Evolutionary conservation across 2,329 filamentous ascomycete species (phyloP).

Genomic region (Cladosporium austrohemisphaericum): DNA sequence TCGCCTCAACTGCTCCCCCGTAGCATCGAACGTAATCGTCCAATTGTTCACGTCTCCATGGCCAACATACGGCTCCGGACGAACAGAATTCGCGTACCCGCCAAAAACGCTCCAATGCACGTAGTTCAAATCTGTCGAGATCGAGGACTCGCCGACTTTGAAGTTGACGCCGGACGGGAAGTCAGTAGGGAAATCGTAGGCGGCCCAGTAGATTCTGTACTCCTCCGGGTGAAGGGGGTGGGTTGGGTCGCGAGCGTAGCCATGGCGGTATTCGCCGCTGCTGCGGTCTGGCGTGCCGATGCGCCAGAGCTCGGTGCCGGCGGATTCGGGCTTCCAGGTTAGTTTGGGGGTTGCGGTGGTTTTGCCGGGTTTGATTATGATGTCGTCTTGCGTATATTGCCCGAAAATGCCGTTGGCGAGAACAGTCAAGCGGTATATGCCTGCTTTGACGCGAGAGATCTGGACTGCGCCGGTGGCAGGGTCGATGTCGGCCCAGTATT

Average conservation of each 20-base stretch:
- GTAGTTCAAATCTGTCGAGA: conserved; percentile 55
- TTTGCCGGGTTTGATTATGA: conserved; percentile 43
- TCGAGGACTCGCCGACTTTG: conserved; percentile 52
- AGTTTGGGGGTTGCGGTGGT: conserved; percentile 38
- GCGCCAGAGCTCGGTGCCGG: conserved; percentile 58
- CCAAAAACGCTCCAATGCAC: conserved; percentile 65
- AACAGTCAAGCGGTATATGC: conserved; percentile 59
- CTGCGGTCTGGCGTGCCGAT: conserved; percentile 61
- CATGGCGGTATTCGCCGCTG: conserved; percentile 59
- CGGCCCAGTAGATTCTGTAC: conserved; percentile 59
- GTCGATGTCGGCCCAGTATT: conserved; percentile 59
- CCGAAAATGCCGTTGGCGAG: conserved; percentile 62
- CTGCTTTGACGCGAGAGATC: conserved; percentile 54
- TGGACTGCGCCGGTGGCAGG: conserved; percentile 43
- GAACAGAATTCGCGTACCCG: conserved; percentile 48
- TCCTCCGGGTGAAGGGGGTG: conserved; percentile 54
- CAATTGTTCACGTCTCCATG: conserved; percentile 55
- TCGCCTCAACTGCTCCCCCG: conserved; percentile 37
- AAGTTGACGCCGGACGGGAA: conserved; percentile 58
- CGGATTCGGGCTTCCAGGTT: conserved; percentile 53
- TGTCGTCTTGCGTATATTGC: conserved; percentile 53
- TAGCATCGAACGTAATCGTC: conserved; percentile 54
- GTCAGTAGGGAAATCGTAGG: conserved; percentile 57
- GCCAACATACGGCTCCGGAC: conserved; percentile 43
- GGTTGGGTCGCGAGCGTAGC: conserved; percentile 47